These are phyloP conservation scores for Geotrichum ghanense DNA, from an alignment of 805 yeast species.

Conservation along the genomic window DNA sequence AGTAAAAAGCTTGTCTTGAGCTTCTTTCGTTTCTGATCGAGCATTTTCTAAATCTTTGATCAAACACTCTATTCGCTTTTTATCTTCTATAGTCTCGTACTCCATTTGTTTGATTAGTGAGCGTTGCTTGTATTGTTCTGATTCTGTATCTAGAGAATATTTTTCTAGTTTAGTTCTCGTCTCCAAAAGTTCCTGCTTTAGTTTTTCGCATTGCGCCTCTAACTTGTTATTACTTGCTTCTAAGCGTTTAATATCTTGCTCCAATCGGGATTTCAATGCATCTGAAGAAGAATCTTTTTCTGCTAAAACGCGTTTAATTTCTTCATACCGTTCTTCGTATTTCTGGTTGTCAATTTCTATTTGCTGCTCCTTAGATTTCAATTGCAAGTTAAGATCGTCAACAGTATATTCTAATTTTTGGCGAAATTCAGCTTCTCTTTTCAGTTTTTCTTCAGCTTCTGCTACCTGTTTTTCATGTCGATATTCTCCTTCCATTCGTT, in stretches of 20 bases:
- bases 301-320: background rate
- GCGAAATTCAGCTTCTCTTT: conserved; percentile 17
- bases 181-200: background rate
- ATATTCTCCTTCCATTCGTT: conserved; percentile 21
- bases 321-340: background rate
- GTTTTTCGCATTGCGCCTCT: background rate
- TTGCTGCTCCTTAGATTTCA: background rate
- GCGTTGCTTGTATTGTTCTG: background rate
- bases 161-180: background rate
- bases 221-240: background rate
- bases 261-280: background rate
- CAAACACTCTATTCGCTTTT: background rate
- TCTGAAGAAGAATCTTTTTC: background rate
- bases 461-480: conserved; percentile 19
- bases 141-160: background rate
- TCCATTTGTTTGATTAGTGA: background rate
- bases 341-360: background rate
- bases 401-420: conserved; percentile 12
- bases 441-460: conserved; percentile 17
- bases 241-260: background rate
- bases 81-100: background rate
- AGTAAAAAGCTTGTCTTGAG: conserved; percentile 30
- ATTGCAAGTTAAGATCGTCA: background rate
- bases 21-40: conserved; percentile 20
- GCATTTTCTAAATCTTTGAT: conserved; percentile 17